These are phyloP conservation scores for Colletotrichum sp. DNA, from an alignment of 2,329 filamentous ascomycete genomes.

Conservation along the genomic window DNA sequence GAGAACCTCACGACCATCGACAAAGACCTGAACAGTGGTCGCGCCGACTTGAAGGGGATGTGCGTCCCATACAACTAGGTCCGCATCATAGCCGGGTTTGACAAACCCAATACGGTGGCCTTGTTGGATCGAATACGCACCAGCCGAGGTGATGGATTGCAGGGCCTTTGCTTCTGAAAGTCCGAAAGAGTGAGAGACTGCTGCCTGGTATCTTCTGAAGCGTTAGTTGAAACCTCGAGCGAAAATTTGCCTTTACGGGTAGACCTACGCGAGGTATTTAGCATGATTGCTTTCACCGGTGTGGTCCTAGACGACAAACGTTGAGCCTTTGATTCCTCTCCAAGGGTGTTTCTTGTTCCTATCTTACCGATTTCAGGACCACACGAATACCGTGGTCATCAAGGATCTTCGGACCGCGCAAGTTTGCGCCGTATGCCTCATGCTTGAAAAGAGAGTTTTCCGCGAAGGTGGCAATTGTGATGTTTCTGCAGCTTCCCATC, in stretches of 20 bases:
- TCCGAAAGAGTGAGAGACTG: slow-evolving; percentile 41
- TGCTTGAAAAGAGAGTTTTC: slow-evolving; percentile 45
- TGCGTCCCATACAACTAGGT: slow-evolving; percentile 53
- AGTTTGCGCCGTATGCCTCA: slow-evolving; percentile 43
- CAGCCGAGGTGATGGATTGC: slow-evolving; percentile 47
- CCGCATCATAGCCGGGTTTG: slow-evolving; percentile 50
- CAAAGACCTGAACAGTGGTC: slow-evolving; percentile 49
- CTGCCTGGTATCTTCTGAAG: slow-evolving; percentile 33
- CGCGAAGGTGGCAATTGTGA: slow-evolving; percentile 47
- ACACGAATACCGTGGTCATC: slow-evolving; percentile 42
- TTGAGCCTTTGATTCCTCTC: background rate
- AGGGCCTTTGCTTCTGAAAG: slow-evolving; percentile 43
- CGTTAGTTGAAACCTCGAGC: background rate
- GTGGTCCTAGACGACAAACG: slow-evolving; percentile 31
- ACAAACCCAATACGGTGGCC: slow-evolving; percentile 48
- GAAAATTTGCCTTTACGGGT: background rate
- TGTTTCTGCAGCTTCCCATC: slow-evolving; percentile 26
- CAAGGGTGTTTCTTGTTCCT: accelerated
- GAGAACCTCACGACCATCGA: slow-evolving; percentile 41
- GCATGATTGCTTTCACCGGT: slow-evolving; percentile 37
- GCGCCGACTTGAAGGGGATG: slow-evolving; percentile 50
- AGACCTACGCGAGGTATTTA: slow-evolving; percentile 40
- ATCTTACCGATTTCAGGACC: slow-evolving; percentile 42
- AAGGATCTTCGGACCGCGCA: slow-evolving; percentile 43
- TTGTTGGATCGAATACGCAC: slow-evolving; percentile 45